Conservation (phyloP, 192 early-diverging fungal species). For the Oehlia diaphana region DNA sequence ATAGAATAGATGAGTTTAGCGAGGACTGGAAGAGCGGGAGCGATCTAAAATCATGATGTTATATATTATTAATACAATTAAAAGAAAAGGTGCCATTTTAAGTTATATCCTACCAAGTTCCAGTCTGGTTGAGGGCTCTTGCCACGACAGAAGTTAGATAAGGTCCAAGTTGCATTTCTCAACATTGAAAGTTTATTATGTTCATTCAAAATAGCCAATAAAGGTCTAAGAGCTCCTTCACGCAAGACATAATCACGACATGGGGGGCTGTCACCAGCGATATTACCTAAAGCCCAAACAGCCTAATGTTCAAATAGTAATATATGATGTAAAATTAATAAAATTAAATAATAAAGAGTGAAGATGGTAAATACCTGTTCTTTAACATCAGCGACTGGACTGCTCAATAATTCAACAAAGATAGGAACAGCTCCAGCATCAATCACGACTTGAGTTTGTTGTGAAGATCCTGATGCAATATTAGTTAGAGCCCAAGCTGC, state of each 20-base stretch:
- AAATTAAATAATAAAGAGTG: neutral
- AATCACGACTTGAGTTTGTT: conserved; percentile 93
- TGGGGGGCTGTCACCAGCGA: conserved; percentile 92
- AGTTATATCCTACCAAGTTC: conserved; percentile 54
- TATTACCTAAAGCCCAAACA: conserved; percentile 99
- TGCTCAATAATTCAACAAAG: conserved; percentile 87
- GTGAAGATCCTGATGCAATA: conserved; percentile 94
- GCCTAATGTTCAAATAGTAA: conserved; percentile 51
- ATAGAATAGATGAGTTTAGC: conserved; percentile 87
- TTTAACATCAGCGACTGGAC: conserved; percentile 81
- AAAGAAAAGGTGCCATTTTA: neutral
- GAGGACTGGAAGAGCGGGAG: conserved; percentile 83
- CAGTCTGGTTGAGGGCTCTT: conserved; percentile 96
- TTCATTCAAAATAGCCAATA: conserved; percentile 84
- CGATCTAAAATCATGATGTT: conserved; percentile 59
- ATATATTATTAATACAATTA: neutral
- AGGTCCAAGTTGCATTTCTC: conserved; percentile 98
- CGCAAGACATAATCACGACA: conserved; percentile 91
- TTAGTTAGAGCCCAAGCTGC: conserved; percentile 99
- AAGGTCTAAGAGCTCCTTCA: conserved; percentile 81
- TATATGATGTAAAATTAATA: neutral
- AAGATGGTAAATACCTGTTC: conserved; percentile 71
- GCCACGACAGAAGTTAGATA: conserved; percentile 98
- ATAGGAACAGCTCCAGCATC: conserved; percentile 89
- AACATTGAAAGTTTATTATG: conserved; percentile 95